Base-by-base conservation (phyloP, 2,329 filamentous ascomycete species). In the Monosporascus sp. region DNA sequence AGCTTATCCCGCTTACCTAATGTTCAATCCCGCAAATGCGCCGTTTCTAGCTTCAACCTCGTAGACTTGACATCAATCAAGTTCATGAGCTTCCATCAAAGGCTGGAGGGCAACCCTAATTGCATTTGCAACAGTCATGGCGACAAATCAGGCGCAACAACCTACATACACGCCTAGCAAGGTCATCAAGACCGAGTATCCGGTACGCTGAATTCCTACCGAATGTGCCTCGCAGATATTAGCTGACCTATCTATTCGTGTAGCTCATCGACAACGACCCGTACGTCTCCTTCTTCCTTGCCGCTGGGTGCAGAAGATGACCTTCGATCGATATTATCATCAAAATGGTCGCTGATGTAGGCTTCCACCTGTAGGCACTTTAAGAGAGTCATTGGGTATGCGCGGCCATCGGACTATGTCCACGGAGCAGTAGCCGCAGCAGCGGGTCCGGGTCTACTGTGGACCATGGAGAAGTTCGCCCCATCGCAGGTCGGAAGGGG, bases 181-280 rank as follows among this genome's bases (percentile, higher is more conserved):
- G 83, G 81, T 85, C 69, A 76, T 91, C 64, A 80, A 86, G 71
- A 90, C 89, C 65, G 87, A 94, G 56, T 97, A 90, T 72, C 93
- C 93, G 55, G 94, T 97, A 78, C 68, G 90, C 78, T 52, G 54
- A 64, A 66, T 65, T 61, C 56, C 52, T 56, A 24, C 34, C 27
- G 26, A 20, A 47, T 37, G n/a, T 17, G 5, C 19, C 26, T 5
- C 27, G 9, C 14, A 8, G 37, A 38, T 16, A 36, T 37, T 8
- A 52, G 55, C 67, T 73, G 64, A 70, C 59, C 65, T 26, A 27
- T 53, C 47, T 56, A 54, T 59, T 53, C 44, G 67, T 68, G 63
- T 76, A 99, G 94, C 88, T 97, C 77, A 97, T 99, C 75, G 94
- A 99, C 80, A 95, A 90, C 78, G 94, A 99, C 76, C 94, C 94